phyloP scores from a whole-genome alignment of 225 moss, liverwort and hornwort genomes.

The Lunularia cruciata region DNA sequence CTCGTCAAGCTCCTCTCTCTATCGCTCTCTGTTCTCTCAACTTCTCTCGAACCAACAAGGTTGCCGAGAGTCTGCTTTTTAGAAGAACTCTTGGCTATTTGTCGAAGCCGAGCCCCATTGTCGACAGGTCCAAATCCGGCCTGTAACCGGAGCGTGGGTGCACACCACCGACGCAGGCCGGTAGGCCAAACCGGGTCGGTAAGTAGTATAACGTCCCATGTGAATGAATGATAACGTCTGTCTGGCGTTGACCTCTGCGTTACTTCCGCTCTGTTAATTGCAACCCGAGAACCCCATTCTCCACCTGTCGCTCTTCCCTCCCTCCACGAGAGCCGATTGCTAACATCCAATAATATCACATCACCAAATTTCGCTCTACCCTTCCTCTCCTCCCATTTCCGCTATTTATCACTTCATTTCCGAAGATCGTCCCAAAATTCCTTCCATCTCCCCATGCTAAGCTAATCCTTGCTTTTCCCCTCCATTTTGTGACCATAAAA shows the following conservation, averaged over 20 bases:
- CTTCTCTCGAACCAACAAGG: neutral
- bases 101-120: neutral
- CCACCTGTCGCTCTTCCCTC: neutral
- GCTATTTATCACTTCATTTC: too few species aligned
- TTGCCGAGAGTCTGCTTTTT: neutral
- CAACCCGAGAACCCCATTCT: slow-evolving; percentile 8
- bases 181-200: slow-evolving; percentile 5
- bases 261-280: slow-evolving; percentile 9
- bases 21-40: neutral
- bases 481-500: too few species aligned
- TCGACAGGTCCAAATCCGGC: neutral
- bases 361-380: neutral
- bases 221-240: slow-evolving; percentile 23
- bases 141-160: neutral
- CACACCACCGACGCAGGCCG: neutral
- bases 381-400: neutral
- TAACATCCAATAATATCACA: slow-evolving; percentile 14
- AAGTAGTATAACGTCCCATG: slow-evolving; percentile 21
- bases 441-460: too few species aligned
- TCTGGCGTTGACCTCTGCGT: slow-evolving; percentile 19
- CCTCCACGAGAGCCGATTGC: neutral
- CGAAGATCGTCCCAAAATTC: too few species aligned
- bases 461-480: too few species aligned
- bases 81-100: slow-evolving; percentile 2
- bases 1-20: neutral